These are phyloP conservation scores for Cryphonectria radicalis DNA, from an alignment of 2,329 filamentous ascomycete species.

Conservation along the genomic window DNA sequence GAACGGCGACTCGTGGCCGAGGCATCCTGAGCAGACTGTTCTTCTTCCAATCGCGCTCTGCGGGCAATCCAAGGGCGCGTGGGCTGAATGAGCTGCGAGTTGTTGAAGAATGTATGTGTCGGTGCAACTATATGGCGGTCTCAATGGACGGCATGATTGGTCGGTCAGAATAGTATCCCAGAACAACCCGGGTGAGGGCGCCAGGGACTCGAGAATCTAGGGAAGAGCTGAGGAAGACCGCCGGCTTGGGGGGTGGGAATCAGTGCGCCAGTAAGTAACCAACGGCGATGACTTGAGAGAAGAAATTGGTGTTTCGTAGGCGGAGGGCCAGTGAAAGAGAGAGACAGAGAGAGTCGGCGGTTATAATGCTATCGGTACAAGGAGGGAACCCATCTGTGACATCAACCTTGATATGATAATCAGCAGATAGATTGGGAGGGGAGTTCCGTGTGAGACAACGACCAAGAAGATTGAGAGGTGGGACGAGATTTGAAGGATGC, in stretches of 20 bases:
- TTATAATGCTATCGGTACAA: not conserved
- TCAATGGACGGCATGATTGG: constrained; percentile 13
- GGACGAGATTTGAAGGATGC: not conserved
- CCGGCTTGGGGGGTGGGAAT: not conserved
- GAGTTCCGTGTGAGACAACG: not conserved
- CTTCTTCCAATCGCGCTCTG: not conserved
- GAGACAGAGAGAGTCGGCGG: not conserved
- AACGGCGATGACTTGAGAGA: not conserved
- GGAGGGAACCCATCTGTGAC: not conserved
- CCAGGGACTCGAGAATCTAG: not conserved
- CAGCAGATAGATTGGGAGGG: not conserved
- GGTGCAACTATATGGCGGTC: constrained; percentile 13
- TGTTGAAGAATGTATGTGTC: not conserved
- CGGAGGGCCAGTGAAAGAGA: not conserved
- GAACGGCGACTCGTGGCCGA: not conserved
- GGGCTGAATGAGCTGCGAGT: not conserved
- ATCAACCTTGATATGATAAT: not conserved
- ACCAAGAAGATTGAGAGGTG: not conserved
- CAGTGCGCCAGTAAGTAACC: not conserved
- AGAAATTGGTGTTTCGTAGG: not conserved
- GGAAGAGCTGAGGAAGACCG: not conserved
- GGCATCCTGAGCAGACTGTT: not conserved
- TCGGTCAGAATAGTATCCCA: not conserved
- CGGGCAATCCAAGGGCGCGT: not conserved
- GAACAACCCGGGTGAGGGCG: not conserved